Percentiles rank a stretch among this genome's conserved stretches.
phyloP scores from a whole-genome alignment of 148 eudicot genomes.

The Oxyria digyna region DNA sequence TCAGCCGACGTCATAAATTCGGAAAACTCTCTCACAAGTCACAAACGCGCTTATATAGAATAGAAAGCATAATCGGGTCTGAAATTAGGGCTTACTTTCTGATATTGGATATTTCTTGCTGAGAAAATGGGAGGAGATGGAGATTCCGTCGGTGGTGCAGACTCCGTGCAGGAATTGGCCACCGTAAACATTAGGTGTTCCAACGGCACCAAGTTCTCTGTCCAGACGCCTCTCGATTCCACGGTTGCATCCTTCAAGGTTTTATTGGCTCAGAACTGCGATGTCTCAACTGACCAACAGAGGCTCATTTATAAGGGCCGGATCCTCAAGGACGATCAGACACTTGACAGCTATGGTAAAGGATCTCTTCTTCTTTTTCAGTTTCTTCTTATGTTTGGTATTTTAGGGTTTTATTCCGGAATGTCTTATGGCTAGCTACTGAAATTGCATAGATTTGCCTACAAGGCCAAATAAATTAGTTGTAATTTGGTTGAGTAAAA shows the following conservation, averaged over 20 bases:
- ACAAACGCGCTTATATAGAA: no score
- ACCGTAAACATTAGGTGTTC: conserved; percentile 64
- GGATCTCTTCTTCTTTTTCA: neutral
- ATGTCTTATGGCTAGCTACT: neutral
- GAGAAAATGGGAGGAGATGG: conserved; percentile 41
- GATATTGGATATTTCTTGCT: neutral
- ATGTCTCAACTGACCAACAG: conserved; percentile 73
- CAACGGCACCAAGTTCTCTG: conserved; percentile 63
- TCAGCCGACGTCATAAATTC: no score
- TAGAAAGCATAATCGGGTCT: neutral
- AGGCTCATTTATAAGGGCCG: conserved; percentile 84
- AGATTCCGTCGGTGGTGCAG: conserved; percentile 23
- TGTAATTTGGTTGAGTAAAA: neutral
- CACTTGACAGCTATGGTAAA: conserved; percentile 67
- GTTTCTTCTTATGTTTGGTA: neutral
- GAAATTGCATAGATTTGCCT: neutral
- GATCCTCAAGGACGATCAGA: conserved; percentile 84
- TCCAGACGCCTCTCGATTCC: conserved; percentile 38
- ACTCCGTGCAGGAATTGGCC: conserved; percentile 23
- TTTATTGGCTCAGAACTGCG: conserved; percentile 48
- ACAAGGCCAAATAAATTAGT: neutral
- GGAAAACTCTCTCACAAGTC: no score
- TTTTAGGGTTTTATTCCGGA: neutral
- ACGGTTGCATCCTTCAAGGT: conserved; percentile 49
- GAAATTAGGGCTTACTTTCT: neutral